Evolutionary conservation across 2,329 filamentous ascomycete genomes (phyloP), one percentile per base, ranked within the genome.

Genomic region (Didymella sp.): DNA sequence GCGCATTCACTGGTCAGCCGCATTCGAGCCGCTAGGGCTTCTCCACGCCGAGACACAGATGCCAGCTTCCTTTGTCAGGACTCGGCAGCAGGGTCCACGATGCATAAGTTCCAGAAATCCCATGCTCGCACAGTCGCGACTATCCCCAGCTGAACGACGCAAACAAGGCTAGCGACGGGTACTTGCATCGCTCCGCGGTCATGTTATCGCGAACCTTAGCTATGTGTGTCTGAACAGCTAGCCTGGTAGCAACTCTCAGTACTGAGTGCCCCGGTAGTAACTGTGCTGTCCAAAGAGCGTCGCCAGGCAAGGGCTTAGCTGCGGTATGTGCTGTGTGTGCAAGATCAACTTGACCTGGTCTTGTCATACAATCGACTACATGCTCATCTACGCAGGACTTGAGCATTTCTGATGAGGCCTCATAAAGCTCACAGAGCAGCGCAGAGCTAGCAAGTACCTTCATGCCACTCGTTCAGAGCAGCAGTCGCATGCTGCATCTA

Each of bases 141-240:
- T 48, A 33, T 37, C 19, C 17, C 33, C 22, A 33, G 42, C 43
- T 43, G 30, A 33, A 51, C 42, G 6, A 22, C 19, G 33, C 54
- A 48, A 51, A 57, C 37, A 15, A 33, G 48, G 44, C 48, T 57
- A 57, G 43, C 9, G 21, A 57, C 48, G 54, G 54, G 48, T 57
- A 48, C 43, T 22, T 48, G 54, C 54, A 57, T 47, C 38, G 37
- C 37, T 48, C 11, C 24, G 19, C 38, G 31, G 48, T 57, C 54
- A 57, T 52, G 54, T 57, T 57, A 51, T 47, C 44, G 48, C 38
- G 24, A 25, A 47, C 31, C 13, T 35, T 35, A 24, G 17, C 46
- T 17, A 33, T 30, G 13, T 21, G 21, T 19, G 13, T 15, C 25
- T 17, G 38, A 19, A 51, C 28, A 38, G 49, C 49, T 30, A 45